Conservation (phyloP, 345 rosid genomes). For the Draba incana region DNA sequence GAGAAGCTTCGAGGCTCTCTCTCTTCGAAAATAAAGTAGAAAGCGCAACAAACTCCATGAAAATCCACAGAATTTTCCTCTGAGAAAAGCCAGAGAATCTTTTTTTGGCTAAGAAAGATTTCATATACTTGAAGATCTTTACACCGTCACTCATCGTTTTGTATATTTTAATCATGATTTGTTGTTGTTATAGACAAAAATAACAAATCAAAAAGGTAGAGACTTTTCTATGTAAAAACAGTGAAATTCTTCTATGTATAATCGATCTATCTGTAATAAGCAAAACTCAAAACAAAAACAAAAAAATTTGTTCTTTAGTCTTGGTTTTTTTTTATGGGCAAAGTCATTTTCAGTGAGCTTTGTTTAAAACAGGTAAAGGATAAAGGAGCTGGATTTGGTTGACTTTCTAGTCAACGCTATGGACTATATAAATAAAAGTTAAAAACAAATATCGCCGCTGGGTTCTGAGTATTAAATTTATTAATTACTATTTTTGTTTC, state of each 20-base stretch:
- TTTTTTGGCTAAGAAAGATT: slow-evolving; percentile 2
- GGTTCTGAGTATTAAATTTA: neutral
- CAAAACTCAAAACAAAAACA: too few species aligned
- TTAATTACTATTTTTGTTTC: neutral
- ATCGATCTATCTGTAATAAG: neutral
- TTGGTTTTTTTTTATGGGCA: neutral
- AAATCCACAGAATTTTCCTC: neutral
- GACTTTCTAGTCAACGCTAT: slow-evolving; percentile 24
- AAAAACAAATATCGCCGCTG: slow-evolving; percentile 25
- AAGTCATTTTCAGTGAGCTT: neutral
- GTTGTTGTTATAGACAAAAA: slow-evolving; percentile 4
- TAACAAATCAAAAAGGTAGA: neutral
- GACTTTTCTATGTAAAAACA: too few species aligned
- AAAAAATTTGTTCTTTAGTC: neutral
- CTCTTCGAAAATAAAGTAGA: slow-evolving; percentile 58
- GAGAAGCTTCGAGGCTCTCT: slow-evolving; percentile 69
- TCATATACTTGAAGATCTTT: too few species aligned
- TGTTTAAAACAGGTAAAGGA: neutral
- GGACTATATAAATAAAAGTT: slow-evolving; percentile 12
- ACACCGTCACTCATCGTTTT: neutral
- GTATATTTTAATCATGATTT: slow-evolving; percentile 27
- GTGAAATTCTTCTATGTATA: too few species aligned
- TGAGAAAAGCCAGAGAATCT: slow-evolving; percentile 13
- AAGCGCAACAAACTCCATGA: slow-evolving; percentile 25
- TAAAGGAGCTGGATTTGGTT: slow-evolving; percentile 27